A percentile compares a stretch with the other conserved stretches of the same genome.
Conservation (phyloP, 2,329 filamentous ascomycete genomes). For the Aspergillus sp. region DNA sequence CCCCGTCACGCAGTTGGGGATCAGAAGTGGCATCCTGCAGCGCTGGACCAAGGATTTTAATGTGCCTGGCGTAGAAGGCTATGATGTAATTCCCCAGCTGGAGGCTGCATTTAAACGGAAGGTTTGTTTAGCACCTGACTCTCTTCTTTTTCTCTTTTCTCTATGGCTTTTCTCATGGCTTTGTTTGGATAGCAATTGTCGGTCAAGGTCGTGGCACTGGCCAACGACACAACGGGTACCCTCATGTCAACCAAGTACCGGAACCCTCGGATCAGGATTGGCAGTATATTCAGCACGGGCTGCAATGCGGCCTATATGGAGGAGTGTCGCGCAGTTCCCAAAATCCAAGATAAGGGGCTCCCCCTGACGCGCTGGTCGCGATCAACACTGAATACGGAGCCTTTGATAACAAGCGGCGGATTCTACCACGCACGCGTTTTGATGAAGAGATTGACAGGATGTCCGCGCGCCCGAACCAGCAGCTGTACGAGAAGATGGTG, state of each 20-base stretch:
- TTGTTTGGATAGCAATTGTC: constrained; percentile 60
- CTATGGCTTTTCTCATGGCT: not conserved
- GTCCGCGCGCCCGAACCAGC: constrained; percentile 85
- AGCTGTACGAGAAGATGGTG: constrained; percentile 96
- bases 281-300: constrained; percentile 92
- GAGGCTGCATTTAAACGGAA: constrained; percentile 65
- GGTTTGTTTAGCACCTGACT: constrained; percentile 34
- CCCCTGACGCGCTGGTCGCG: constrained; percentile 69
- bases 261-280: constrained; percentile 78
- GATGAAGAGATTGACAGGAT: constrained; percentile 79
- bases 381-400: constrained; percentile 95
- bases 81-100: constrained; percentile 79
- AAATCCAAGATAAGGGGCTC: constrained; percentile 76
- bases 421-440: constrained; percentile 67
- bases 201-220: constrained; percentile 77
- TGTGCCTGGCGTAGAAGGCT: constrained; percentile 77
- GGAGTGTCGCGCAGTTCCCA: constrained; percentile 74
- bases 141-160: not conserved
- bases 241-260: constrained; percentile 89
- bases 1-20: constrained; percentile 77
- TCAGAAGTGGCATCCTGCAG: constrained; percentile 79
- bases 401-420: constrained; percentile 79
- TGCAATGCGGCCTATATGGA: constrained; percentile 98
- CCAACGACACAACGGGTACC: constrained; percentile 93
- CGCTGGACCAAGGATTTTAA: constrained; percentile 92